A percentile compares a stretch with the other conserved stretches of the same genome.
These are phyloP conservation scores for Penicillium coprophilum DNA, from an alignment of 495 filamentous ascomycete genomes.

Conservation along the genomic window DNA sequence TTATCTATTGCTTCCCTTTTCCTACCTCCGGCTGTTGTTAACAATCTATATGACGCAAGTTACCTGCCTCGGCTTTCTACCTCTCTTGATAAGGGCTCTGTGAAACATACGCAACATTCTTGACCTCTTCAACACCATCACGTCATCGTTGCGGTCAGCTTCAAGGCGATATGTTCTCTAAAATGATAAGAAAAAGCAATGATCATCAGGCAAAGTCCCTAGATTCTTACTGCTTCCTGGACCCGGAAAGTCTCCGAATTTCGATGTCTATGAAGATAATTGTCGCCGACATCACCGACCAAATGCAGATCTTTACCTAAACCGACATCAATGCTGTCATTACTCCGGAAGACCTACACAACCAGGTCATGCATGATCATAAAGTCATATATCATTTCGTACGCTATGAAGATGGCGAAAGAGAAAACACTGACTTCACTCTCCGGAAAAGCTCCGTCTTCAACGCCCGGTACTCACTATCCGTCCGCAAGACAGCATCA, in stretches of 20 bases:
- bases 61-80: neutral
- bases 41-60: neutral
- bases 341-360: neutral
- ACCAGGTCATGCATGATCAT: neutral
- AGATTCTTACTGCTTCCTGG: neutral
- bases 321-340: neutral
- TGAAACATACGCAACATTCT: neutral
- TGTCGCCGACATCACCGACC: neutral
- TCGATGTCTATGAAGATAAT: neutral
- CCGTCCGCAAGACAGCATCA: conserved; percentile 76
- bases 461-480: conserved; percentile 67
- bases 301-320: neutral
- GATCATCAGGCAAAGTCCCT: neutral
- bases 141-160: neutral
- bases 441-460: conserved; percentile 63
- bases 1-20: neutral
- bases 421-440: conserved; percentile 26
- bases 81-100: neutral
- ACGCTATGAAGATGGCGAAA: conserved; percentile 7
- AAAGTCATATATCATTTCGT: neutral
- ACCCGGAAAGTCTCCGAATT: neutral
- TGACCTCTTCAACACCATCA: neutral
- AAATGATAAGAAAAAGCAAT: neutral
- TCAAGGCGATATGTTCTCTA: neutral
- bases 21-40: neutral